Base-by-base conservation (phyloP, 75 land plant genomes). In the Pinus albicaulis region DNA sequence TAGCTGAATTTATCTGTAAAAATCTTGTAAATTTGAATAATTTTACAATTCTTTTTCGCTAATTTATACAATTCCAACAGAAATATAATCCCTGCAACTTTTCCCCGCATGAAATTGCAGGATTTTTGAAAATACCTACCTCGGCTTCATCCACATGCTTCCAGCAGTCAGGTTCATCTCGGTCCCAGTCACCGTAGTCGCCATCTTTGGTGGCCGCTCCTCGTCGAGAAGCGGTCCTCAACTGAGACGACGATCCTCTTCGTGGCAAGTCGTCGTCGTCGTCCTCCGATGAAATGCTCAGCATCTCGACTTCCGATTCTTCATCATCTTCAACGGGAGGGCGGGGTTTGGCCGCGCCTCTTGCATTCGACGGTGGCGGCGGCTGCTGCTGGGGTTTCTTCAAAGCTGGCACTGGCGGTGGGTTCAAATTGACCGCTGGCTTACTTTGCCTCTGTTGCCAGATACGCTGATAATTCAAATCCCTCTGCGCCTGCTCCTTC, bases 211-310 rank as follows among this genome's bases (percentile, higher is more conserved):
- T 17, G 16, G 59, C 79, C 53, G 55, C 57, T 36, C 81, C 57
- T 80, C 77, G 57, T 22, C 77, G 73, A 48, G 53, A 48, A 48
- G 53, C 53, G 12, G 11, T 58, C 75, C 72, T 73, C 41, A 58
- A 59, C 74, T 31, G 38, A 17, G 52, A 71, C 72, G 41, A 44
- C 34, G 24, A 71, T 22, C 68, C 55, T 31, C 22, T 62, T 1
- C 22, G 66, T 59, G 77, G 75, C 75, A 52, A 61, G 74, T 68
- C 76, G 55, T 80, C 71, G 12, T 91, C 95, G 74, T 95, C 99
- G 23, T 95, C 99, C 41, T 95, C 99, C 16, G 98, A 93, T 17
- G 99, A 95, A 57, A 95, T 94, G 72, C 99, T 95, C 59, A 95
- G 86, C 78, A 95, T 56, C 81, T 95, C 99, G 22, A 93, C 96